Evolutionary conservation across 2,329 filamentous ascomycete species (phyloP).

Genomic region (Graphiopsis chlorocephala): DNA sequence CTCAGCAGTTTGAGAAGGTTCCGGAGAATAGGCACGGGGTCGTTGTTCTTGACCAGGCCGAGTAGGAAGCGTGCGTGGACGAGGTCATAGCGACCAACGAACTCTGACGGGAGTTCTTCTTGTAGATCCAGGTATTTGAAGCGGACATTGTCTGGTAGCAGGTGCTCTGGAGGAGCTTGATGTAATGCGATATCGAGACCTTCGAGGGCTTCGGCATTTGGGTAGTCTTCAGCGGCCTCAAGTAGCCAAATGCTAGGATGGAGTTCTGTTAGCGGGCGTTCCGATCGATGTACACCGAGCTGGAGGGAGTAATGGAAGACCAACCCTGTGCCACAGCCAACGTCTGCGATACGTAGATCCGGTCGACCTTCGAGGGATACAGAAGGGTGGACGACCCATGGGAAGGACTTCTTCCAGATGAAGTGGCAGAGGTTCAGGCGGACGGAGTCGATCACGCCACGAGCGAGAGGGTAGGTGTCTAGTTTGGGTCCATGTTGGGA

Average conservation of each 20-base stretch:
- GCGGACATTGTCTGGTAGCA: slow-evolving; percentile 15
- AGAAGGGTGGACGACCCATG: slow-evolving; percentile 15
- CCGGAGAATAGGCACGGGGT: slow-evolving; percentile 4
- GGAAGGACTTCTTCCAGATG: slow-evolving; percentile 14
- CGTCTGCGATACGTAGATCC: slow-evolving; percentile 10
- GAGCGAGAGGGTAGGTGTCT: slow-evolving; percentile 13
- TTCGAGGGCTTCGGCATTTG: slow-evolving; percentile 8
- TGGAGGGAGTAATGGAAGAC: background rate
- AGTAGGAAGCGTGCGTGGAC: slow-evolving; percentile 15
- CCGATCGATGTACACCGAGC: background rate
- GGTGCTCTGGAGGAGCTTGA: slow-evolving; percentile 11
- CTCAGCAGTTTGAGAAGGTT: slow-evolving; percentile 13
- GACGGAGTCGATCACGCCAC: slow-evolving; percentile 10
- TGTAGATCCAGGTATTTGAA: slow-evolving; percentile 9
- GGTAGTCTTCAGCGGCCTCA: slow-evolving; percentile 11
- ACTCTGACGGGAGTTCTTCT: slow-evolving; percentile 10
- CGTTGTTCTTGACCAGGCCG: slow-evolving; percentile 12
- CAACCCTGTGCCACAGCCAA: slow-evolving; percentile 10
- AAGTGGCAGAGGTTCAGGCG: slow-evolving; percentile 14
- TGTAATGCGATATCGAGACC: slow-evolving; percentile 13
- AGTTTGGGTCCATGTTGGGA: slow-evolving; percentile 2
- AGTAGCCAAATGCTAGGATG: slow-evolving; percentile 8
- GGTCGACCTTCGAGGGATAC: background rate
- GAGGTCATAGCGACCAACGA: slow-evolving; percentile 10
- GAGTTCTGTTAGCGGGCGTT: background rate